Conservation (phyloP, 345 rosid species). For the Eucalyptus pauciflora region DNA sequence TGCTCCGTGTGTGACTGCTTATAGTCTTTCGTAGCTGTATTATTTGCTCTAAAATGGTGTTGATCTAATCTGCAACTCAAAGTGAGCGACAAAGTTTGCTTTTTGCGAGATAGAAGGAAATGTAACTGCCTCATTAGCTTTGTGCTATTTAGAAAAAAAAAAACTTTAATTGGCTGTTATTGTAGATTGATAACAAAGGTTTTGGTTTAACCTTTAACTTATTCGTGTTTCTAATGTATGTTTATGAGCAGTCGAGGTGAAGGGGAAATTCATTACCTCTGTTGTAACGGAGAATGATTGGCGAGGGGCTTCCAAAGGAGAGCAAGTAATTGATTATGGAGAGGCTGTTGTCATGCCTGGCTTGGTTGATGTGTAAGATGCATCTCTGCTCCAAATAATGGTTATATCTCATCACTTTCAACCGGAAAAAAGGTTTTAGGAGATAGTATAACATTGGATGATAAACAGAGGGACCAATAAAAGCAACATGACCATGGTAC, state of each 20-base stretch:
- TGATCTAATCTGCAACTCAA: background rate
- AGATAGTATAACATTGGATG: background rate
- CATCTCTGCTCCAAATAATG: background rate
- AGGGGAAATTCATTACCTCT: conserved; percentile 41
- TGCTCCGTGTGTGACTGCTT: background rate
- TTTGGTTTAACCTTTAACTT: background rate
- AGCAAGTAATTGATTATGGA: conserved; percentile 51
- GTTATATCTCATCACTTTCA: background rate
- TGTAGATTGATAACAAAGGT: background rate
- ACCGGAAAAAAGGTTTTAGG: background rate
- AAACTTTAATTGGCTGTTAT: background rate
- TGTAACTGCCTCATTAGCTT: background rate
- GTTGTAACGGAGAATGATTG: conserved; percentile 59
- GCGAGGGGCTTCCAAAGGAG: conserved; percentile 28
- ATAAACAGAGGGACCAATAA: background rate
- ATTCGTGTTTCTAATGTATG: background rate
- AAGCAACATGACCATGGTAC: background rate
- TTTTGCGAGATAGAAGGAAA: background rate
- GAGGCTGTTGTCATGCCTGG: conserved; percentile 98
- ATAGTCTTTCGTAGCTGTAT: background rate
- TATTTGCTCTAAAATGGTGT: background rate
- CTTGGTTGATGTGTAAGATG: conserved; percentile 67
- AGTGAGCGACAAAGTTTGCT: background rate
- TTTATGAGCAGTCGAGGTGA: conserved; percentile 54
- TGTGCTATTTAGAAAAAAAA: background rate